phyloP scores from a whole-genome alignment of 2,329 filamentous ascomycete genomes.

The Sordariomycetes sp. region DNA sequence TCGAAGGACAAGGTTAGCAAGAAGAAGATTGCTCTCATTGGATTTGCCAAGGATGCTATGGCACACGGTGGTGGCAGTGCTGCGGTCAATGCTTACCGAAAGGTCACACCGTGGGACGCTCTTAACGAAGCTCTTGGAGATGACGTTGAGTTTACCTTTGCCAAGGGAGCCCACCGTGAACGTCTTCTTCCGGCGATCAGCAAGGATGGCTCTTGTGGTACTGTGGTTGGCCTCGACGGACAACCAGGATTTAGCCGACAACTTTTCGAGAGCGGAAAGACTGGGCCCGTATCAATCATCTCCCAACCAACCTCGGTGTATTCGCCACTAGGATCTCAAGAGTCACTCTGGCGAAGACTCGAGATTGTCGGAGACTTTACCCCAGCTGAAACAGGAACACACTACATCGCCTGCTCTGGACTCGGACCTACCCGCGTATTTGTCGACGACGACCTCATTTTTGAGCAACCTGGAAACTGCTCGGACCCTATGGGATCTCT shows the following conservation, averaged over 20 bases:
- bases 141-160: neutral
- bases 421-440: neutral
- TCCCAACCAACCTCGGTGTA: neutral
- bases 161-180: neutral
- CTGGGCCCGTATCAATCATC: constrained; percentile 13
- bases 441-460: neutral
- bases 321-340: neutral
- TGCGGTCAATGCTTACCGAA: constrained; percentile 19
- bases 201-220: neutral
- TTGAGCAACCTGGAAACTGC: neutral
- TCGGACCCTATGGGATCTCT: neutral
- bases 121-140: neutral
- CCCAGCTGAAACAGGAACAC: neutral
- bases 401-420: neutral
- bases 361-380: neutral
- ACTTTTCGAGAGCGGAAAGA: constrained; percentile 13
- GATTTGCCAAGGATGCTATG: constrained; percentile 18
- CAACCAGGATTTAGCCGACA: constrained; percentile 17
- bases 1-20: constrained; percentile 9
- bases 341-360: neutral
- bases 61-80: constrained; percentile 24
- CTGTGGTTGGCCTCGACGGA: constrained; percentile 11
- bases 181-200: neutral
- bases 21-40: constrained; percentile 3
- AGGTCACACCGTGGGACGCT: constrained; percentile 2